Base-by-base conservation (phyloP, 192 early-diverging fungal species). In the Coemansia sp. region DNA sequence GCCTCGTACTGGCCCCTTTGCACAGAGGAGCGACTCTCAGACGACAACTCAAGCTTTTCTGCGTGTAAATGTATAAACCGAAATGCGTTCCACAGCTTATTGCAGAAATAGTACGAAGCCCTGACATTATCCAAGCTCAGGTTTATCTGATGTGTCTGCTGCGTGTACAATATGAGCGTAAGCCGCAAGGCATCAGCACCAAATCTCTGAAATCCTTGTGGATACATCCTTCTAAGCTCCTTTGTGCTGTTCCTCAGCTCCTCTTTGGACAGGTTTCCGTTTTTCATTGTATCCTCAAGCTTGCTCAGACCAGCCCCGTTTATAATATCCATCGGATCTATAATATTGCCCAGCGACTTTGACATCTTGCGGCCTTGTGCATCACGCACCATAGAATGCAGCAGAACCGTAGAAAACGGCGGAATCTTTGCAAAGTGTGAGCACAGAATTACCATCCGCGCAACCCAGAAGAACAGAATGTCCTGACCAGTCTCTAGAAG, bases 381-480 rank as follows among this genome's bases (percentile, higher is more conserved):
- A 58, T 70, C 70, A n/a, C 79, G 83, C 65, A 97, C 94, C 96
- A 99, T 95, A 1, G 93, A 91, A 74, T 99, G 97, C 65, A 96
- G 89, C 77, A 93, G 90, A 12, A 98, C 90, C 42, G 87, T 88
- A 39, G 90, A 89, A 79, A 99, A 99, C 0, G 95, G 94, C 9
- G 90, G 87, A 37, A 90, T 64, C 4, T 86, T 86, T 11, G 92
- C 89, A 65, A 99, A 88, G 67, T 94, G 87, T 38, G 89, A 90
- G 61, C 93, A 90, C 51, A 99, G 79, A 94, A 99, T 99, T 8
- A 92, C 91, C 97, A 99, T 99, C 60, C 95, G 86, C 8, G 94
- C 94, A 13, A 99, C 92, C 96, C 97, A 99, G 78, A 99, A 99
- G 80, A 98, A 99, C 64, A 99, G 77, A 76, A 99, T 99, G 81